Evolutionary conservation across 2,329 filamentous ascomycete species (phyloP).

Genomic region (Truncatella angustata): DNA sequence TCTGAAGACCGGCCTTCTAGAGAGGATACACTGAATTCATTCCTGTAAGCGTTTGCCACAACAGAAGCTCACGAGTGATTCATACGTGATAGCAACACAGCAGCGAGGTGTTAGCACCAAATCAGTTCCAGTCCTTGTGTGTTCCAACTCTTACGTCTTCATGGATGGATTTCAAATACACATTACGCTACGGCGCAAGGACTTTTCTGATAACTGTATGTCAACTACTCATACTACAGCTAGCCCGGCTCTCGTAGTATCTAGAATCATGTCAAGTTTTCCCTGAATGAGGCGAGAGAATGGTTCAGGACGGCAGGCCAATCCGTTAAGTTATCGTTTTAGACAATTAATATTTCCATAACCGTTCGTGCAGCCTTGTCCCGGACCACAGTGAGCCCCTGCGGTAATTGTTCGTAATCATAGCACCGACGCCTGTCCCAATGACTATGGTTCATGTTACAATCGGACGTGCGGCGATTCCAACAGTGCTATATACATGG

Average conservation of each 20-base stretch:
- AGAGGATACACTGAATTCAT: conserved; percentile 38
- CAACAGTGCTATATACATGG: too few relatives aligned
- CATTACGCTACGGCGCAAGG: conserved; percentile 37
- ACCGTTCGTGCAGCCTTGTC: neutral
- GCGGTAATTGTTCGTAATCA: neutral
- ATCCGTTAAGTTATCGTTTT: conserved; percentile 22
- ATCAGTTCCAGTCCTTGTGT: conserved; percentile 39
- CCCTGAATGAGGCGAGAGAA: too few relatives aligned
- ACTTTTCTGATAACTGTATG: too few relatives aligned
- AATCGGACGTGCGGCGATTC: too few relatives aligned
- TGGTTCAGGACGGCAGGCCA: too few relatives aligned
- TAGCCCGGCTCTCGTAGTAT: too few relatives aligned
- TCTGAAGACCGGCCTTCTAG: conserved; percentile 34
- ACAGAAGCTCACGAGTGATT: neutral
- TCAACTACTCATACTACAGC: too few relatives aligned
- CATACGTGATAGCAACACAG: conserved; percentile 9
- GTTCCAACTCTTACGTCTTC: conserved; percentile 37
- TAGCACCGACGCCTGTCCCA: neutral
- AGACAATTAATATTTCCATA: conserved; percentile 12
- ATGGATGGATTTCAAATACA: conserved; percentile 46
- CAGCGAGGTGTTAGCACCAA: conserved; percentile 9
- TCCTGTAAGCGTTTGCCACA: conserved; percentile 38
- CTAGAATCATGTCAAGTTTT: too few relatives aligned
- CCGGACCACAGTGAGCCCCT: neutral
- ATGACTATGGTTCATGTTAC: too few relatives aligned